Conservation (phyloP, 2,329 filamentous ascomycete species). For the Fusarium sp. region DNA sequence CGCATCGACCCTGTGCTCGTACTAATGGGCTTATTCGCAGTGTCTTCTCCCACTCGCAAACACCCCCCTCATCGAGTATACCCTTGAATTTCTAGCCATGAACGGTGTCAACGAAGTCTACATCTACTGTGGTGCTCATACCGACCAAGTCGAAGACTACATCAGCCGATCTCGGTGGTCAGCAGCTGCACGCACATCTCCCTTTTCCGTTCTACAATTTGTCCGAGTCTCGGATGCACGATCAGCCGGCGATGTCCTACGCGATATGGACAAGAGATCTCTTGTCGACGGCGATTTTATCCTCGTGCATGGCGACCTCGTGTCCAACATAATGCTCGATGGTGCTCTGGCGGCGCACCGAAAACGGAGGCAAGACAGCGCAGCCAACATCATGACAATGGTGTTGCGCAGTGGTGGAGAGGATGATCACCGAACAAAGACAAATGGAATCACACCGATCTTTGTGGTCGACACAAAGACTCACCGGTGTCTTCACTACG, state of each 20-base stretch:
- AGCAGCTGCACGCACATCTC: conserved; percentile 60
- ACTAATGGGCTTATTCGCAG: conserved; percentile 55
- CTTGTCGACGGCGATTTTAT: conserved; percentile 92
- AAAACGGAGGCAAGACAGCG: conserved; percentile 81
- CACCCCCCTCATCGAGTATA: conserved; percentile 95
- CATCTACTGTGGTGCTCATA: conserved; percentile 89
- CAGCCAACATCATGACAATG: conserved; percentile 98
- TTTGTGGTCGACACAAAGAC: conserved; percentile 87
- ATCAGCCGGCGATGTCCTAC: conserved; percentile 92
- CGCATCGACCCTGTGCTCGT: not conserved
- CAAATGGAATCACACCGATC: conserved; percentile 77
- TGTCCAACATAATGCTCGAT: conserved; percentile 90
- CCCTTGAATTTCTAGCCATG: conserved; percentile 93
- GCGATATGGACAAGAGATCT: conserved; percentile 87
- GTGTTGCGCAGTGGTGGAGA: conserved; percentile 81
- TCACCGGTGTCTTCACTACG: conserved; percentile 89
- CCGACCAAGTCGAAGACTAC: conserved; percentile 86
- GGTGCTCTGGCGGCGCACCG: conserved; percentile 80
- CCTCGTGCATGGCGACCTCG: conserved; percentile 89
- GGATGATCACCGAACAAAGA: conserved; percentile 77
- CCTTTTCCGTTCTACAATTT: conserved; percentile 84
- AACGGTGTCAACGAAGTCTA: conserved; percentile 95
- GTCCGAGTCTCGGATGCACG: conserved; percentile 84
- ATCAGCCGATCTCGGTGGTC: conserved; percentile 81
- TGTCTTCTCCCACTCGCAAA: conserved; percentile 94